phyloP scores from a whole-genome alignment of 805 yeast genomes.

The Pichia nakasei region DNA sequence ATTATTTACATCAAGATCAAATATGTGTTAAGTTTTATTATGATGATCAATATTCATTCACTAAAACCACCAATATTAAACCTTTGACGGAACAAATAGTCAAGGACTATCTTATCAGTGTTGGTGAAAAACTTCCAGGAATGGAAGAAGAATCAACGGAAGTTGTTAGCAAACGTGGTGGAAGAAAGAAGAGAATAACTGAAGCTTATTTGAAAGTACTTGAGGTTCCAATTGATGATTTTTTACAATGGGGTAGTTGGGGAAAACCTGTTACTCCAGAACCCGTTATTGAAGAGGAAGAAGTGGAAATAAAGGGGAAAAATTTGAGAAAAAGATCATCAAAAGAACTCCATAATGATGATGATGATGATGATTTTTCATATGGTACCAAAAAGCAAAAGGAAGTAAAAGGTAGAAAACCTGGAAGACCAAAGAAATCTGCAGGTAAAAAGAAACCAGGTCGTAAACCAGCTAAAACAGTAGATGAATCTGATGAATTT shows the following conservation, averaged over 20 bases:
- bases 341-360: neutral
- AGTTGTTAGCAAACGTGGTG: conserved; percentile 2
- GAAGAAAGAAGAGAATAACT: conserved; percentile 19
- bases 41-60: conserved; percentile 70
- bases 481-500: conserved; percentile 8
- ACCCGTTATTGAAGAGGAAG: conserved; percentile 5
- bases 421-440: conserved; percentile 4
- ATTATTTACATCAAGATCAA: conserved; percentile 2
- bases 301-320: conserved; percentile 3
- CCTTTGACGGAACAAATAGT: conserved; percentile 35
- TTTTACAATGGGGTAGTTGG: conserved; percentile 32
- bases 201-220: conserved; percentile 24
- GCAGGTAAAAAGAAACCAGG: conserved; percentile 2
- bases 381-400: conserved; percentile 15
- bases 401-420: conserved; percentile 5
- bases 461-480: neutral
- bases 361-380: conserved; percentile 1
- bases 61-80: conserved; percentile 42
- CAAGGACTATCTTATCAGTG: conserved; percentile 20
- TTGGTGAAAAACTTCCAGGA: conserved; percentile 24
- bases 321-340: too few relatives aligned
- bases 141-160: neutral
- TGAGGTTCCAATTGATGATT: conserved; percentile 43
- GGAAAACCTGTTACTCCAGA: conserved; percentile 29
- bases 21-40: conserved; percentile 57